These are phyloP conservation scores for Fusarium devonianum DNA, from an alignment of 2,329 filamentous ascomycete genomes.

Conservation along the genomic window DNA sequence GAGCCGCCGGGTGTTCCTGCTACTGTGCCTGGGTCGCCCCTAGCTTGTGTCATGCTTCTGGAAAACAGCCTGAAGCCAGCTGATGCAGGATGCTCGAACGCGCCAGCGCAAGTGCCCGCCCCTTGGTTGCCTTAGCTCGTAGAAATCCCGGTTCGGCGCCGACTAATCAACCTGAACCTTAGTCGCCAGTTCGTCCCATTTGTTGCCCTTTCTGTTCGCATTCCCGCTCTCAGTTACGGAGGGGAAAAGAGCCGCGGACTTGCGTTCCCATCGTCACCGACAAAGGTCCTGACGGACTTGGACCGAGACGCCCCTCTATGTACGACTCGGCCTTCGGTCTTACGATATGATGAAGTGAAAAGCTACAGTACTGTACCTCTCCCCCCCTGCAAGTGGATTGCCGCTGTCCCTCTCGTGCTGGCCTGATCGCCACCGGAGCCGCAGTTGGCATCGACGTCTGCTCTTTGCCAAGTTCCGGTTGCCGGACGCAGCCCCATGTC, in stretches of 20 bases:
- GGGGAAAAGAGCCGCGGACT: slow-evolving; percentile 11
- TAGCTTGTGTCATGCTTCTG: slow-evolving; percentile 24
- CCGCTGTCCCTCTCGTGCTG: neutral
- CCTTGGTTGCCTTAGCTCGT: neutral
- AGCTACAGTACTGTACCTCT: too few species aligned
- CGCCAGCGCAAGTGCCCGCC: slow-evolving; percentile 8
- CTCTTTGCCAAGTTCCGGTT: slow-evolving; percentile 14
- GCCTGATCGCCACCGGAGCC: neutral
- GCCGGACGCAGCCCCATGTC: slow-evolving; percentile 18
- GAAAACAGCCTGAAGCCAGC: slow-evolving; percentile 15
- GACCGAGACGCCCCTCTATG: slow-evolving; percentile 2
- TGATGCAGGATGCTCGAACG: too few species aligned
- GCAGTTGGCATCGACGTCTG: slow-evolving; percentile 10
- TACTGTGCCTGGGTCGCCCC: slow-evolving; percentile 9
- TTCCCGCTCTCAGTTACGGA: neutral
- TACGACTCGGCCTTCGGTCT: neutral
- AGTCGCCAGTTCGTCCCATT: slow-evolving; percentile 23
- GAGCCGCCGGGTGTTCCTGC: slow-evolving; percentile 3
- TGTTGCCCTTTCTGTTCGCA: slow-evolving; percentile 6
- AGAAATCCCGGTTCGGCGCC: neutral
- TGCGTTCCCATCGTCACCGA: slow-evolving; percentile 1
- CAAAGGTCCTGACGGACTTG: neutral
- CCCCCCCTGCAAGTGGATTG: too few species aligned
- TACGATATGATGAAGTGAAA: neutral
- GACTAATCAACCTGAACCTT: slow-evolving; percentile 5